These are phyloP conservation scores for Crithidia sp. DNA, from an alignment of 208 protist species.

Conservation along the genomic window DNA sequence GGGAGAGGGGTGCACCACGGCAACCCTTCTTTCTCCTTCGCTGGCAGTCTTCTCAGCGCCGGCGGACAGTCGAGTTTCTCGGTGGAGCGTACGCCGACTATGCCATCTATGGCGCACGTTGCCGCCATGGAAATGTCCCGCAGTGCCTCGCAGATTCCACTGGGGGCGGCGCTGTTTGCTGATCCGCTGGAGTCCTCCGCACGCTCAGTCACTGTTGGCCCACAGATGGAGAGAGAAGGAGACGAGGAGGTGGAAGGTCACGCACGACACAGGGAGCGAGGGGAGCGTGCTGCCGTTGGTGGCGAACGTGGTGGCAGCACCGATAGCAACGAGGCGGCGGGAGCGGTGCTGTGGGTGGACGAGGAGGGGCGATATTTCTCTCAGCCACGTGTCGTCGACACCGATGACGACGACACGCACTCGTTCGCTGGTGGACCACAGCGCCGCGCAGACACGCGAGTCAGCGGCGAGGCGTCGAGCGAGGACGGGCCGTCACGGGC, in stretches of 20 bases:
- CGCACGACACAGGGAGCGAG: neutral
- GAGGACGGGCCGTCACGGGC: neutral
- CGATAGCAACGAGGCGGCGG: neutral
- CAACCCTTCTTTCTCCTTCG: neutral
- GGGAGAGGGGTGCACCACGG: neutral
- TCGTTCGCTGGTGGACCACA: too few species aligned
- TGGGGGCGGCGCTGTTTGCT: constrained; percentile 18
- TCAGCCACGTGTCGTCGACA: neutral
- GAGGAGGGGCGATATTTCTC: neutral
- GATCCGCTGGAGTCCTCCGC: neutral
- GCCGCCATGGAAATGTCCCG: constrained; percentile 17
- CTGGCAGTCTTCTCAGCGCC: constrained; percentile 2
- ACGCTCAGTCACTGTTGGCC: neutral
- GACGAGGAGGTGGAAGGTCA: neutral
- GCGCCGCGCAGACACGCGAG: too few species aligned
- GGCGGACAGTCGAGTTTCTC: constrained; percentile 13
- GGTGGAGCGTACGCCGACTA: constrained; percentile 18
- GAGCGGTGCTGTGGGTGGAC: constrained; percentile 9
- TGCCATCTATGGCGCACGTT: constrained; percentile 5
- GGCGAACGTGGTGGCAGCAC: neutral
- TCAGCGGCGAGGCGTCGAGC: neutral
- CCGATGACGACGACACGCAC: neutral
- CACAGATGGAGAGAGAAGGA: neutral
- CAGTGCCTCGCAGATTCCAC: constrained; percentile 8
- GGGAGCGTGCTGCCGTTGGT: neutral